These are phyloP conservation scores for Chrysopogon serrulatus DNA, from an alignment of 176 grass and related monocot species.

Conservation along the genomic window DNA sequence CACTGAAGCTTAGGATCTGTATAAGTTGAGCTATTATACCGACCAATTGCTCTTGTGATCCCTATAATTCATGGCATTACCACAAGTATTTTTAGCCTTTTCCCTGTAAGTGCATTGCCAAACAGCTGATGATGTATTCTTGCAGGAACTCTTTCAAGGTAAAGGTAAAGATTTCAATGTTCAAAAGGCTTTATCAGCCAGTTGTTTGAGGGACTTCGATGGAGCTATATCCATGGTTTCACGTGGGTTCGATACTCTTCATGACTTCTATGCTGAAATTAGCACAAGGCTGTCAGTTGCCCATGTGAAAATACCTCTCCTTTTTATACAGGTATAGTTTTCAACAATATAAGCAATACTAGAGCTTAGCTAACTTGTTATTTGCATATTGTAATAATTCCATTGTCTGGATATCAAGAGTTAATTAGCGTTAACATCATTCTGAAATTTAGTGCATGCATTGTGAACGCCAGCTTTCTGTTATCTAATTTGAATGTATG, in stretches of 20 bases:
- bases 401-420: background rate
- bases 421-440: background rate
- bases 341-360: background rate
- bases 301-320: conserved; percentile 65
- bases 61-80: background rate
- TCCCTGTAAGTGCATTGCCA: background rate
- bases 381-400: background rate
- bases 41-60: background rate
- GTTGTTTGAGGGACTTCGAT: conserved; percentile 76
- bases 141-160: conserved; percentile 96
- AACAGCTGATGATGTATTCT: conserved; percentile 28
- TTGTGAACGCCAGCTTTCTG: conserved; percentile 1
- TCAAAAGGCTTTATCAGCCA: conserved; percentile 65
- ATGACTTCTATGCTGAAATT: conserved; percentile 71
- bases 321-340: conserved; percentile 82
- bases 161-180: conserved; percentile 87
- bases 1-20: background rate
- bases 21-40: background rate
- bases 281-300: conserved; percentile 52
- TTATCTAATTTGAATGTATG: conserved; percentile 31
- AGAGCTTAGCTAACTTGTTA: background rate
- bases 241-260: conserved; percentile 64
- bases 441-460: background rate
- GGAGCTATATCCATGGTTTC: conserved; percentile 82
- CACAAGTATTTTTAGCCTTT: background rate